Base-by-base conservation (phyloP, 495 filamentous ascomycete species). In the Lasiosphaeria hispida region DNA sequence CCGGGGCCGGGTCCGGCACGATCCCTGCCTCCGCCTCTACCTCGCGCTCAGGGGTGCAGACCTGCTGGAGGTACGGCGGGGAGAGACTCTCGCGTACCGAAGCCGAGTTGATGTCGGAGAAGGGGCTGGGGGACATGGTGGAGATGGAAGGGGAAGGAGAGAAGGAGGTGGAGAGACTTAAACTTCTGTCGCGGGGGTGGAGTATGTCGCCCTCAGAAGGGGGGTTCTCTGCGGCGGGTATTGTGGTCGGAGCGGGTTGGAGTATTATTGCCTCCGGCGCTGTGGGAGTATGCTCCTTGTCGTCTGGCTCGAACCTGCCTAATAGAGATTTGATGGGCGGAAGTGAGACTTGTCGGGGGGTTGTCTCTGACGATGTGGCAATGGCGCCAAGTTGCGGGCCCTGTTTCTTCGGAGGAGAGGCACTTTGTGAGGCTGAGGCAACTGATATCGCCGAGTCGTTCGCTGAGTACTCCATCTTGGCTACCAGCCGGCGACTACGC, bases 381-480 rank as follows among this genome's bases (percentile, higher is more conserved):
- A 50, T 40, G 30, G 2, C 23, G 23, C 23, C 23, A 30, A 30
- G 44, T 44, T 43, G 13, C 17, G 35, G 50, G 37, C 51, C 55
- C 39, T 44, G 48, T 51, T 61, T 58, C 44, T 48, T 44, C 11
- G 33, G 50, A 17, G 10, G 35, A 6, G 23, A 5, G 23, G 5
- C 23, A 30, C 23, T 30, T 30, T n/a, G 30, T 55, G 34, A 13
- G 30, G 6, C 30, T 33, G 49, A 33, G 17, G 50, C 23, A 33
- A 48, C 53, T 10, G 59, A 45, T 34, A 55, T 23, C 10, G 59
- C 36, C 40, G 59, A 51, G 19, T 43, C 55, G 37, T 17, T 41
- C 50, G 45, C 50, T 18, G 30, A 5, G 34, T 10, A 52, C 34
- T 62, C 62, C 62, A 65, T 65, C 19, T 33, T 58, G 53, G 11